Base-by-base conservation (phyloP, 805 yeast species). In the Yarrowia sp. region DNA sequence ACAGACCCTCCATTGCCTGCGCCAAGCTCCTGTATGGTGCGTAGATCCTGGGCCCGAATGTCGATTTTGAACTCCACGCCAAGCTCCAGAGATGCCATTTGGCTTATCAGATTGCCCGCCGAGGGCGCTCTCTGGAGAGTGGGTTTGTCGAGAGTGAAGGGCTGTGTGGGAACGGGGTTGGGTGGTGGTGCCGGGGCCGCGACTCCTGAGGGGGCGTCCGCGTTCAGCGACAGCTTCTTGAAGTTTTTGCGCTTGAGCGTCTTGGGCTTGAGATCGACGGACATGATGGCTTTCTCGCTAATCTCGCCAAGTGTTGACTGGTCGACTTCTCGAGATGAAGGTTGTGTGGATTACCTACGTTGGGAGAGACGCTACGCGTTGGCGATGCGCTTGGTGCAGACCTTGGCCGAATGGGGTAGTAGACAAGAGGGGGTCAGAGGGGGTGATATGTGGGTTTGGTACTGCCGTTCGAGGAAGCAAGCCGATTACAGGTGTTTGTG, bases 1-100 rank as follows among this genome's bases (percentile, higher is more conserved):
- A 95, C 99, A 1, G 92, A 87, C 2, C 99, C 99, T 13, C 97
- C 92, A 75, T 91, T 93, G 13, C 99, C 99, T 36, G 91, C 84
- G 10, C 99, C 99, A 63, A 95, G 81, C 70, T 87, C 87, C 69
- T 91, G 87, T 65, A 95, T 76, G 40, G 87, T 85, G 15, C 92
- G 85, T 33, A 95, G 78, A 74, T 95, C 97, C 50, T 86, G 86
- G 49, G 83, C 83, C 66, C 82, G 82, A 56, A 87, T 80, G 64
- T 83, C 81, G 44, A 84, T 77, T 66, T 83, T 82, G 71, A 84
- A 84, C 72, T 85, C 87, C 52, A 85, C 79, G 0, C 88, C 86
- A 4, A 85, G 73, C 70, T 85, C 86, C 38, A 84, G 75, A 70
- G 81, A 82, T 55, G 83, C 82, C 66, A 85, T 78, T 68, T 79